Evolutionary conservation across 2,329 filamentous ascomycete species (phyloP), one percentile per base, ranked within the genome.

Genomic region (Pseudophaeomoniella oleicola): DNA sequence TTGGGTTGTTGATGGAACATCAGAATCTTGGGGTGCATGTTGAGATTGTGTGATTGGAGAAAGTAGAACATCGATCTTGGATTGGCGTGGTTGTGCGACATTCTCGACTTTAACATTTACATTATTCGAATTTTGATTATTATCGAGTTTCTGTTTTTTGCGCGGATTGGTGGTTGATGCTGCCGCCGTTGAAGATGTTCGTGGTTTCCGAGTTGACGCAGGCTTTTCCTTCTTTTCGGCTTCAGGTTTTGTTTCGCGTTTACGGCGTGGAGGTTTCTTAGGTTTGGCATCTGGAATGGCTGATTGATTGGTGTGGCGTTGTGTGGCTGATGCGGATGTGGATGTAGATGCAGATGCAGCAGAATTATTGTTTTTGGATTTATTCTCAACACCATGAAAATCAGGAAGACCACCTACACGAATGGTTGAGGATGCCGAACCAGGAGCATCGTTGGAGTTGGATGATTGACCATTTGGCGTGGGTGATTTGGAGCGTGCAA

Each of bases 111-210:
- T 36, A 11, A 22, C 12, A 18, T 17, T 35, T 4, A 10, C 14
- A 15, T 18, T 14, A 36, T 27, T 36, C 4, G 11, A 4, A 14
- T 29, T 22, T 4, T 18, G n/a, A 36, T 30, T 30, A 27, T 30
- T 30, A 36, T 63, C 60, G 35, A 60, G 46, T 49, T 63, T 64
- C 32, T 54, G 52, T 44, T 60, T 63, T 49, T 64, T 75, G 46
- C 71, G 67, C 40, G 66, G 54, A 32, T 53, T 49, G 19, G 58
- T 40, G 32, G 48, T 53, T n/a, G n/a, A n/a, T n/a, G n/a, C n/a
- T n/a, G n/a, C n/a, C n/a, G 3, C 56, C 50, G 22, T 44, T 19
- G 50, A 43, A 14, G 51, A 38, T 5, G 19, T 37, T 14, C 47
- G 46, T 22, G 44, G 42, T 36, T 44, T 46, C 5, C 42, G 42